These are phyloP conservation scores for Hirsutella minnesotensis DNA, from an alignment of 2,329 filamentous ascomycete species.

Conservation along the genomic window DNA sequence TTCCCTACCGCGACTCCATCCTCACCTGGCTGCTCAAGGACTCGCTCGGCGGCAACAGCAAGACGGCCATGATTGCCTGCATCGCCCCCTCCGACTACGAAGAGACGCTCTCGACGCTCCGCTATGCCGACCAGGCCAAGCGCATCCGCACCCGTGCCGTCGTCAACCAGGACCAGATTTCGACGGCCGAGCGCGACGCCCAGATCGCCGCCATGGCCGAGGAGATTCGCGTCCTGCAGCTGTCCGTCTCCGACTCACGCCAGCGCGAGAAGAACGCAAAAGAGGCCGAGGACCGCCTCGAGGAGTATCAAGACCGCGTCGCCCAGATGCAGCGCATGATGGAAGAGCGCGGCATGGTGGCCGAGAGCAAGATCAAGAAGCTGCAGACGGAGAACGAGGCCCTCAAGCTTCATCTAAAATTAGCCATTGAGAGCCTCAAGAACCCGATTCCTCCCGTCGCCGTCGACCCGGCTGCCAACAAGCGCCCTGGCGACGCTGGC, in stretches of 20 bases:
- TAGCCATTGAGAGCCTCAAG: slow-evolving; percentile 76
- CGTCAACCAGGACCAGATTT: slow-evolving; percentile 92
- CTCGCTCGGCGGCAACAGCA: slow-evolving; percentile 89
- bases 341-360: slow-evolving; percentile 85
- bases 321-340: slow-evolving; percentile 85
- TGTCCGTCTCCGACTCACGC: slow-evolving; percentile 54
- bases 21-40: slow-evolving; percentile 85
- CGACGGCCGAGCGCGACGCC: slow-evolving; percentile 83
- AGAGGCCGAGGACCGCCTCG: slow-evolving; percentile 70
- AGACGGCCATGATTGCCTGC: slow-evolving; percentile 98
- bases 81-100: slow-evolving; percentile 94
- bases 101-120: slow-evolving; percentile 87
- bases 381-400: slow-evolving; percentile 86
- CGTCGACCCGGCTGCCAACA: slow-evolving; percentile 11
- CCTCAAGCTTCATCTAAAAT: slow-evolving; percentile 71
- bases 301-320: slow-evolving; percentile 90
- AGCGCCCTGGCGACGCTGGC: too few species aligned
- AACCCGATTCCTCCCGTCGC: slow-evolving; percentile 69
- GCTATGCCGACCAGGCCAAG: slow-evolving; percentile 96
- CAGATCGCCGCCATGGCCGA: slow-evolving; percentile 93
- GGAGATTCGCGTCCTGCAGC: slow-evolving; percentile 77
- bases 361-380: slow-evolving; percentile 86
- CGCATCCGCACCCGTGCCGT: slow-evolving; percentile 88
- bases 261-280: slow-evolving; percentile 66
- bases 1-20: slow-evolving; percentile 88